Base-by-base conservation (phyloP, 805 yeast genomes). In the Wickerhamomyces canadensis region DNA sequence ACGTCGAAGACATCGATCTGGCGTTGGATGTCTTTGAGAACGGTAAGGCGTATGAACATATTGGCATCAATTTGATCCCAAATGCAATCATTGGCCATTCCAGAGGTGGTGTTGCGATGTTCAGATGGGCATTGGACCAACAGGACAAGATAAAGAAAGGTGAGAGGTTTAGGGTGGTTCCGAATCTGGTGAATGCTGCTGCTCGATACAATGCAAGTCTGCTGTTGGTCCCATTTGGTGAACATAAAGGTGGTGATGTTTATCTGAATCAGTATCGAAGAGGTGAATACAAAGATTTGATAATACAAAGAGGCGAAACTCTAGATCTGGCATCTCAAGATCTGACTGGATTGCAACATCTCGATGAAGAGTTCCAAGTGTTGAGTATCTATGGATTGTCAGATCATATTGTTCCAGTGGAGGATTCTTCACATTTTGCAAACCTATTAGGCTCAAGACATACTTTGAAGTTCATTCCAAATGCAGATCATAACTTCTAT, bases 401-500 rank as follows among this genome's bases (percentile, higher is more conserved):
- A 10, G 98, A 91, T 52, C 57, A 59, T 10, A 68, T 83, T 10
- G 76, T 88, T 7, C 87, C 91, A 1, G 46, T 72, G 1, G 64
- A 66, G 13, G 96, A 86, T 48, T 68, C 80, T 7, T 69, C 80
- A 1, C 48, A 48, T 26, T 86, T 65, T 61, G 76, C 83, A 7
- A 76, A 81, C 47, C 46, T 62, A 9, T 71, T 88, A 34, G 70
- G 67, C 3, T 52, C 55, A 5, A 74, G 88, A 16, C 80, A 83
- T 47, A 64, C 68, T 4, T 61, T 87, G 37, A 64, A 66, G 26
- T 55, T 85, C 7, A 62, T 89, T 10, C 73, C 74, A 1, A 67
- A 65, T 31, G 96, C 95, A 0, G 89, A 86, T 54, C 98, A 89
- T 58, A 85, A 84, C 50, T 88, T 72, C 52, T 83, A 72, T 52